These are phyloP conservation scores for Vanrija humicola DNA, from an alignment of 1,284 basidiomycete genomes.

Conservation along the genomic window DNA sequence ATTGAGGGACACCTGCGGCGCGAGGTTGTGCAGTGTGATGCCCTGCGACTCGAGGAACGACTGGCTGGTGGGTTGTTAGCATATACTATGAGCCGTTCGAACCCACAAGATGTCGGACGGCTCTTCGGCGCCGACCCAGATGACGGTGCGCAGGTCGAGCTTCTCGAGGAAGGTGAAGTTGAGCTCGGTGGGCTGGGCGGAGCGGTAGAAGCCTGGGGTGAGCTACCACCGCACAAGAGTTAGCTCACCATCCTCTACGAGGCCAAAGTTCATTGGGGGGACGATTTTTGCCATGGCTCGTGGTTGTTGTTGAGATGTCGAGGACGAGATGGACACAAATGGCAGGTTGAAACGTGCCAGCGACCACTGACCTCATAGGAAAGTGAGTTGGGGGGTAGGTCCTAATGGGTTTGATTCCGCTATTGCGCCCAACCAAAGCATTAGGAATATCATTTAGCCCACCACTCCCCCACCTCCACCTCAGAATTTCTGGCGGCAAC, in stretches of 20 bases:
- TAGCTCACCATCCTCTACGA: constrained; percentile 52
- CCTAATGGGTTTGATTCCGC: neutral
- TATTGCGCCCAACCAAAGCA: neutral
- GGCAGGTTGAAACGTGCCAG: neutral
- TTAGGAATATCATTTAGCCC: no score
- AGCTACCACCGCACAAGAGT: neutral
- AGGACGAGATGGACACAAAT: neutral
- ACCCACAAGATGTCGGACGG: constrained; percentile 53
- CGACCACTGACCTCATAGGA: neutral
- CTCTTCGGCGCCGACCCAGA: constrained; percentile 56
- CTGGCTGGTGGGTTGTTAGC: constrained; percentile 22
- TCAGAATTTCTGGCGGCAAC: neutral
- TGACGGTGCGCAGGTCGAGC: constrained; percentile 51
- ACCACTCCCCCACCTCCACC: neutral
- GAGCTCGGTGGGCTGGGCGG: constrained; percentile 54
- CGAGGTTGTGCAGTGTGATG: constrained; percentile 42
- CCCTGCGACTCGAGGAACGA: constrained; percentile 46
- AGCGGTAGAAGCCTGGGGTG: constrained; percentile 51
- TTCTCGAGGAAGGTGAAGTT: constrained; percentile 56
- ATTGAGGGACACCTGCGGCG: constrained; percentile 40
- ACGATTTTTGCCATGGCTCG: constrained; percentile 47
- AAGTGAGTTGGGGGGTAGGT: neutral
- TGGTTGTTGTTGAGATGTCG: neutral
- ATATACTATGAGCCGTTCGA: no score
- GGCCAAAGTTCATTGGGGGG: constrained; percentile 54